Conservation (phyloP, 176 grass and related monocot genomes). For the Zoysia pacifica region DNA sequence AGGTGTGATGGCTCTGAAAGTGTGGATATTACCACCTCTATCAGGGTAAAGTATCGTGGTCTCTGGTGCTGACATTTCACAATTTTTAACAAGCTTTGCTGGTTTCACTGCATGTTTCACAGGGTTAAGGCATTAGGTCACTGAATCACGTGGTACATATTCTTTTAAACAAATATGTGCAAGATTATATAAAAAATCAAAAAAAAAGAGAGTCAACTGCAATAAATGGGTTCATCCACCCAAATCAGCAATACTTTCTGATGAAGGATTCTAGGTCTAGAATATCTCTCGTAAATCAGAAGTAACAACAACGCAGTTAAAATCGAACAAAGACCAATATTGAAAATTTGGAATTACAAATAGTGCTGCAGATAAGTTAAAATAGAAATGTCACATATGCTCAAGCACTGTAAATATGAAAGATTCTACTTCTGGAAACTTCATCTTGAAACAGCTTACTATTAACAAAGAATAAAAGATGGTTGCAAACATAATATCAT, state of each 20-base stretch:
- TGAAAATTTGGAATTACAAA: no score
- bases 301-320: neutral
- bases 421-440: no score
- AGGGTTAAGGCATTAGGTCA: constrained; percentile 9
- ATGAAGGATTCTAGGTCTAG: neutral
- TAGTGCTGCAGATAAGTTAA: no score
- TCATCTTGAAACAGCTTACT: no score
- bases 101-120: constrained; percentile 52
- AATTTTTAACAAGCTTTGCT: constrained; percentile 71
- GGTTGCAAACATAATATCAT: neutral
- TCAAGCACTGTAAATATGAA: no score
- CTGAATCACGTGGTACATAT: constrained; percentile 15
- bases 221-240: neutral
- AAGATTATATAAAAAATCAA: constrained; percentile 17
- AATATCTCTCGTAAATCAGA: neutral
- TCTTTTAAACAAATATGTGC: neutral
- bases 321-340: neutral
- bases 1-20: constrained; percentile 87
- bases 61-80: constrained; percentile 80
- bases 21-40: constrained; percentile 90
- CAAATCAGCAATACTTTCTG: neutral
- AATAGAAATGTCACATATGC: no score
- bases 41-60: constrained; percentile 84
- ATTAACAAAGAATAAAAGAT: no score
- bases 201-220: neutral